These are phyloP conservation scores for Clitopilus passeckerianus DNA, from an alignment of 768 basidiomycete species.

Conservation along the genomic window DNA sequence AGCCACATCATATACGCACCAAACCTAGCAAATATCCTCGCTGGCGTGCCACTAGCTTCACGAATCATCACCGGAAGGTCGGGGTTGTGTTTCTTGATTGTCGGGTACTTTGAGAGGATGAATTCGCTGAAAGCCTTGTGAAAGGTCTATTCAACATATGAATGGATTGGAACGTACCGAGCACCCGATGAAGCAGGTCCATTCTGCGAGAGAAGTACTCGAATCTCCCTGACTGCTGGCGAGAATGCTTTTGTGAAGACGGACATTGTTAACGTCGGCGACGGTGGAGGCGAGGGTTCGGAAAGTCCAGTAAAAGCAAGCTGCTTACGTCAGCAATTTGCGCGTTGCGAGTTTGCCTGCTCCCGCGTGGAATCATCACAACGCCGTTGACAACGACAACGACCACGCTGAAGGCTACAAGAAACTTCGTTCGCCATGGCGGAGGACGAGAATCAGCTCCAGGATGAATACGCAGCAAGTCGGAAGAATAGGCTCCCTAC, in stretches of 20 bases:
- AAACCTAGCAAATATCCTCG: slow-evolving; percentile 80
- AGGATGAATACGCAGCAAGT: slow-evolving; percentile 71
- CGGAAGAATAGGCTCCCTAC: slow-evolving; percentile 80
- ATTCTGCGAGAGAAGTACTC: slow-evolving; percentile 76
- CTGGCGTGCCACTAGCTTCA: slow-evolving; percentile 75
- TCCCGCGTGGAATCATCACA: slow-evolving; percentile 17
- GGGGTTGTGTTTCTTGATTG: slow-evolving; percentile 79
- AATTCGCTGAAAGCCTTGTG: slow-evolving; percentile 55
- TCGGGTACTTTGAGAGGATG: slow-evolving; percentile 66
- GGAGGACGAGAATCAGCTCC: slow-evolving; percentile 52
- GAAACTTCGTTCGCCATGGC: slow-evolving; percentile 32
- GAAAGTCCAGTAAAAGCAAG: slow-evolving; percentile 5
- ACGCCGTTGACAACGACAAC: slow-evolving; percentile 23
- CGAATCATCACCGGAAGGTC: slow-evolving; percentile 82
- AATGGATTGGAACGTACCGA: slow-evolving; percentile 40
- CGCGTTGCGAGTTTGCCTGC: slow-evolving; percentile 15
- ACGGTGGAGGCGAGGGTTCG: slow-evolving; percentile 7
- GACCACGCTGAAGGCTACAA: slow-evolving; percentile 6
- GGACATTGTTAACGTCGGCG: slow-evolving; percentile 36
- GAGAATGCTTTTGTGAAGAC: slow-evolving; percentile 66
- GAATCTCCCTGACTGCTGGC: slow-evolving; percentile 75
- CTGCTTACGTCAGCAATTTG: slow-evolving; percentile 28
- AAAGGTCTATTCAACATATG: neutral
- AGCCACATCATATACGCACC: slow-evolving; percentile 44
- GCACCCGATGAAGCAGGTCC: slow-evolving; percentile 74